These are phyloP conservation scores for Hypoxylon sp. DNA, from an alignment of 2,329 filamentous ascomycete species.

Conservation along the genomic window DNA sequence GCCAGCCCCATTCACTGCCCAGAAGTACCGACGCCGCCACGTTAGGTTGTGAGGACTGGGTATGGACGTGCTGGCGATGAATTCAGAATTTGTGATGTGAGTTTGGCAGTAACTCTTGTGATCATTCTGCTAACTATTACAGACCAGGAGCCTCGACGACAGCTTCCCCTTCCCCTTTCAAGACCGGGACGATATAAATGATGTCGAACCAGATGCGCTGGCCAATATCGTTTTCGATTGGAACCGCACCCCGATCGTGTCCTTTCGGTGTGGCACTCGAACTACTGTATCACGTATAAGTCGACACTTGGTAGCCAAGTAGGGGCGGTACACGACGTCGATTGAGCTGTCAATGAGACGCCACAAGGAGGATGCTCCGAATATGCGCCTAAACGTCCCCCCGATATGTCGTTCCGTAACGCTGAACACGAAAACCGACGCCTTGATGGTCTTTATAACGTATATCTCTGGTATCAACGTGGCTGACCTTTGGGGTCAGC, in stretches of 20 bases:
- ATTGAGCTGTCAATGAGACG: conserved; percentile 13
- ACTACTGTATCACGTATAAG: conserved; percentile 18
- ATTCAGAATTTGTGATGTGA: conserved; percentile 9
- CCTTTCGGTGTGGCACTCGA: conserved; percentile 7
- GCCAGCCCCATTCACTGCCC: not conserved
- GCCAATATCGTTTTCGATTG: conserved; percentile 1
- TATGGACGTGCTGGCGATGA: not conserved
- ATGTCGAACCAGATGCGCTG: not conserved
- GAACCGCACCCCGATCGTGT: conserved; percentile 10
- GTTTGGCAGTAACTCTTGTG: not conserved
- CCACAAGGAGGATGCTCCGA: not conserved
- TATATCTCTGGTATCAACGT: conserved; percentile 9
- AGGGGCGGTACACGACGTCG: not conserved
- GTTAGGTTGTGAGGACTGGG: not conserved
- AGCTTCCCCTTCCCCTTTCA: conserved; percentile 11
- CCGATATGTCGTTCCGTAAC: too few species aligned
- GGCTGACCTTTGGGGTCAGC: conserved; percentile 2
- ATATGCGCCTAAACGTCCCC: conserved; percentile 3
- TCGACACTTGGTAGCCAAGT: conserved; percentile 13
- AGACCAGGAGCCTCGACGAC: conserved; percentile 6
- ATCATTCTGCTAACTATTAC: not conserved
- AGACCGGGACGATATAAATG: not conserved
- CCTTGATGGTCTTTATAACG: not conserved
- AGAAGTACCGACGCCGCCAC: not conserved
- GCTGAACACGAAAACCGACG: too few species aligned